Evolutionary conservation across 1,284 basidiomycete genomes (phyloP), one percentile per base, ranked within the genome.

Genomic region (Microbotryum violaceum): DNA sequence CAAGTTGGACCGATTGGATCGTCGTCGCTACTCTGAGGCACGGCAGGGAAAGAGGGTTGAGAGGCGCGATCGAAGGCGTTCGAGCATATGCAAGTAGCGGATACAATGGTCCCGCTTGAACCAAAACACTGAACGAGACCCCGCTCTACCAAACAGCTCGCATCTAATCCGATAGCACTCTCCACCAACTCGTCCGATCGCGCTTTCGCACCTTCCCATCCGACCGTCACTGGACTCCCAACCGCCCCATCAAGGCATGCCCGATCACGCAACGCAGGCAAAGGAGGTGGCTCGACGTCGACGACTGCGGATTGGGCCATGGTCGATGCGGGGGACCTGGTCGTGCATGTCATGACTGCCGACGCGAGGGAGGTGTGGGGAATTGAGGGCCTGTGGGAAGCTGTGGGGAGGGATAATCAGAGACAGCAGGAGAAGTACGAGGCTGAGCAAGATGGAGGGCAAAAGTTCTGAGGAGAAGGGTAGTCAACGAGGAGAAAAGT

Each of bases 1-100:
- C 61, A 16, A 68, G 57, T 29, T 73, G 72, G 72, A 63, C 63
- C 25, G 72, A 73, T 33, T 73, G 71, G 71, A 65, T 72, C 46
- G 69, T 73, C 29, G 37, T 71, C 3, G 63, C 65, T 10, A 63
- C 57, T 1, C 49, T 73, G 33, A 52, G 58, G 27, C 52, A 54
- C 16, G 71, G 71, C 4, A 60, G 71, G 56, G 72, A 72, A 46
- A 49, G 72, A 21, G 69, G 70, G 1, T 57, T 71, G 9, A 48
- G 70, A 18, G 71, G 71, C 9, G 71, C 71, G 1, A 64, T 67
- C 37, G 71, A 73, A 27, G 58, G 61, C 23, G 63, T 72, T 6
- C 57, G 67, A 58, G 46, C 50, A 4, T 70, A 65, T 37, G 71
- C 71, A 46, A 33, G 69, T 58, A n/a, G 18, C 29, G 27, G 49